phyloP scores from a whole-genome alignment of 495 filamentous ascomycete genomes.

The Sordaria brevicollis region DNA sequence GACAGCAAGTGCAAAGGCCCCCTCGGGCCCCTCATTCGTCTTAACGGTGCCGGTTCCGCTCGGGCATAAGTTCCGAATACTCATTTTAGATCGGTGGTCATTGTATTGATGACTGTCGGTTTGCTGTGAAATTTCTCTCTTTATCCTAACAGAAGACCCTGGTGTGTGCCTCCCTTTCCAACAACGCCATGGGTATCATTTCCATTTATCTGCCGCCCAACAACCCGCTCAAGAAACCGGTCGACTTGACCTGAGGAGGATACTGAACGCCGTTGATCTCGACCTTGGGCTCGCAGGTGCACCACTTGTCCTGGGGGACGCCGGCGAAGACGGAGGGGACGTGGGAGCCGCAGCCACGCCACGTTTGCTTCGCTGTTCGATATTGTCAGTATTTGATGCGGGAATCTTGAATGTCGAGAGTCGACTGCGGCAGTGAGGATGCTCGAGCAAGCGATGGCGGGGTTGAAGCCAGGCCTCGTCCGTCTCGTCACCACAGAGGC shows the following conservation, averaged over 20 bases:
- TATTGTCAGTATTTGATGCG: neutral
- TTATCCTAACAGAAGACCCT: too few species aligned
- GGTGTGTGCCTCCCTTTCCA: neutral
- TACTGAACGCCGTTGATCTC: constrained; percentile 50
- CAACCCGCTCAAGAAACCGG: constrained; percentile 9
- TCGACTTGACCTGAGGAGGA: constrained; percentile 45
- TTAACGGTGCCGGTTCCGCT: neutral
- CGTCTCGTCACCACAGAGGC: too few species aligned
- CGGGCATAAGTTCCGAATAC: neutral
- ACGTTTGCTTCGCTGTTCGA: constrained; percentile 49
- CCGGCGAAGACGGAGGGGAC: constrained; percentile 50
- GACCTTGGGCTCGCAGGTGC: constrained; percentile 49
- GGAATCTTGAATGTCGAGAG: neutral
- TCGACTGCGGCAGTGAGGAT: neutral
- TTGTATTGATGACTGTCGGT: neutral
- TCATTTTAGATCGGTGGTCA: neutral
- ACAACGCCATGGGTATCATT: neutral
- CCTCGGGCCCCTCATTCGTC: neutral
- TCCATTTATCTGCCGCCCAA: constrained; percentile 13
- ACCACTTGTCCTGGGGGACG: constrained; percentile 46
- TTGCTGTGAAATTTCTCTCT: too few species aligned
- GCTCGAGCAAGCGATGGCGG: neutral
- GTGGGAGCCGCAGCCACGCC: constrained; percentile 59
- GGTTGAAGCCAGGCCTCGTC: too few species aligned
- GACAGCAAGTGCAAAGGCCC: neutral